Evolutionary conservation across 768 basidiomycete genomes (phyloP), one percentile per base, ranked within the genome.

Genomic region (Suillus occidentalis): DNA sequence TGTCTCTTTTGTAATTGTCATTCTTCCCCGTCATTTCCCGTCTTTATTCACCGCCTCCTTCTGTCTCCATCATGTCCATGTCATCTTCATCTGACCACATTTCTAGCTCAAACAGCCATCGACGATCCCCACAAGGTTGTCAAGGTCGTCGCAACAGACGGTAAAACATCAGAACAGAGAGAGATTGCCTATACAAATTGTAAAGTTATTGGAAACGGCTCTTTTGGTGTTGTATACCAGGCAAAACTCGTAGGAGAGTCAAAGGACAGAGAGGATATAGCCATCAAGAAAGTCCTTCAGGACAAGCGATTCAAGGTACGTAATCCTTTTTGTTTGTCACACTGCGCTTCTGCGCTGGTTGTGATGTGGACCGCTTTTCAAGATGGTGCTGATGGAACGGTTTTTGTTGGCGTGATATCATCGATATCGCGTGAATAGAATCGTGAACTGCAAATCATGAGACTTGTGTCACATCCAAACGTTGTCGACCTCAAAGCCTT

Each of bases 241-340:
- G 97, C 96, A 65, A 94, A 89, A 79, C 87, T 98, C 63, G 82
- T 95, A 59, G 83, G 83, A 16, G 83, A 83, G 9, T 79, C 83
- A 52, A 86, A 87, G 72, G 86, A 85, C 40, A 60, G 62, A 63
- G 91, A 91, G 65, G 95, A 98, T 70, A 97, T 99, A 74, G 97
- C 97, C 59, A 99, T 99, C 86, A 99, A 99, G 93, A 99, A 98
- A 84, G 97, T 99, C 60, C 80, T 99, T 67, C 97, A 99, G 84
- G 97, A 99, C 83, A 99, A 99, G 85, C 89, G 97, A 70, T 99
- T 99, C 91, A 99, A 99, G 94, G 97, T 96, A 67, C 68, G 85
- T 80, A 65, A 22, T 4, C 4, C 9, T 25, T 43, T 60, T 66
- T 69, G 65, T 71, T 61, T 67, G 62, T 62, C 55, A n/a, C 62